Evolutionary conservation across 2,329 filamentous ascomycete genomes (phyloP).

Genomic region (Trichophyton benhamiae): DNA sequence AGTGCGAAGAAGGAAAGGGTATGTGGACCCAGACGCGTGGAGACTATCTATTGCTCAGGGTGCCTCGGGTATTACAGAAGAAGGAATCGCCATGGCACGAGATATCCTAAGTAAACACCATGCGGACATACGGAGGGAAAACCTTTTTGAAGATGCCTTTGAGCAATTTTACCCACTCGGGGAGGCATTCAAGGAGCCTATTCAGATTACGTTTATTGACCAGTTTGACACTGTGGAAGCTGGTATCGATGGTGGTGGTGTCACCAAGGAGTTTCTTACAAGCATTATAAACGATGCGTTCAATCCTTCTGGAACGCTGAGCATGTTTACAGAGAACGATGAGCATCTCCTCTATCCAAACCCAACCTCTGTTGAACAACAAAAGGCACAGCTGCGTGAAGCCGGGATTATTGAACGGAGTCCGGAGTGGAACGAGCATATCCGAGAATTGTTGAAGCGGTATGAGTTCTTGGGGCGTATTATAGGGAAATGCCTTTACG

Average conservation of each 20-base stretch:
- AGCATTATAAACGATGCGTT: constrained; percentile 82
- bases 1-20: constrained; percentile 53
- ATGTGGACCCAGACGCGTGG: constrained; percentile 63
- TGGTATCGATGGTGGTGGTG: constrained; percentile 90
- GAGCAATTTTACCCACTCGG: constrained; percentile 69
- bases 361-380: constrained; percentile 60
- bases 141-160: constrained; percentile 76
- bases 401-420: constrained; percentile 42
- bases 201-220: constrained; percentile 93
- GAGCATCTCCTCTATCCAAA: constrained; percentile 84
- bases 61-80: constrained; percentile 28
- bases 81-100: constrained; percentile 28
- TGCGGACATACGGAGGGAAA: constrained; percentile 65
- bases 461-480: constrained; percentile 90
- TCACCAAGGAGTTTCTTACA: constrained; percentile 93
- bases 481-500: constrained; percentile 92
- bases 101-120: constrained; percentile 49
- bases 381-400: constrained; percentile 46
- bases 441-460: constrained; percentile 53
- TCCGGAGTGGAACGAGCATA: constrained; percentile 44
- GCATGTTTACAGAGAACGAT: constrained; percentile 71
- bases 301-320: constrained; percentile 42
- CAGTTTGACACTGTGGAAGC: constrained; percentile 77
- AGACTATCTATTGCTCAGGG: constrained; percentile 46
- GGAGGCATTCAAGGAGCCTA: constrained; percentile 79